Percentiles rank a stretch among this genome's conserved stretches.
These are phyloP conservation scores for Talaromyces sp. DNA, from an alignment of 2,329 filamentous ascomycete genomes.

Conservation along the genomic window DNA sequence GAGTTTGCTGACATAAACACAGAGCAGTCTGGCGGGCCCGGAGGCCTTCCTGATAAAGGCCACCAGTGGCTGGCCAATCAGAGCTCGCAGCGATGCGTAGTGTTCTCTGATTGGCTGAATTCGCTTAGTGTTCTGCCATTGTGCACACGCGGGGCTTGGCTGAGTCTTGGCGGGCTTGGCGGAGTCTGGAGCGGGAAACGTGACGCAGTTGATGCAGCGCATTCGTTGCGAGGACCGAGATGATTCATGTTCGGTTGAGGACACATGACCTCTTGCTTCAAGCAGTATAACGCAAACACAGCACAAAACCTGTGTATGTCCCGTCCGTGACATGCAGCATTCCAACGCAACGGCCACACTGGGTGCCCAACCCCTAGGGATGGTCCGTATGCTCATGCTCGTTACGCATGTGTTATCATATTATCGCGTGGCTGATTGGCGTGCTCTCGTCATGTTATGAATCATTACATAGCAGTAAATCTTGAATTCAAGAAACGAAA, in stretches of 20 bases:
- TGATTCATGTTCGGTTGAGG: no score
- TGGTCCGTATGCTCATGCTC: not conserved
- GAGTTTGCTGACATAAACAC: not conserved
- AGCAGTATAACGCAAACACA: not conserved
- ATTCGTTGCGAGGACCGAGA: not conserved
- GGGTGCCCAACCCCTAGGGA: not conserved
- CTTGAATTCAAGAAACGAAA: not conserved
- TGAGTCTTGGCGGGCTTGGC: not conserved
- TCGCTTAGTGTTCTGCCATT: not conserved
- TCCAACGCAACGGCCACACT: no score
- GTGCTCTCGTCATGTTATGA: no score
- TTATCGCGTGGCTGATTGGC: not conserved
- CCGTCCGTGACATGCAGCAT: no score
- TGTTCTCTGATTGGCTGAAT: not conserved
- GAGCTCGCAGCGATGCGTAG: no score
- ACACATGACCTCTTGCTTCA: slow-evolving; percentile 5
- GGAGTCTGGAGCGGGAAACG: not conserved
- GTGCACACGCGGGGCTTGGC: not conserved
- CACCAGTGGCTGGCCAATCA: not conserved
- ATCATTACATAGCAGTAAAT: no score
- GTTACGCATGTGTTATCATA: not conserved
- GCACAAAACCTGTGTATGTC: no score
- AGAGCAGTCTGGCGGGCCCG: not conserved
- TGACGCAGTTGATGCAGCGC: not conserved
- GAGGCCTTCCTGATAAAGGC: slow-evolving; percentile 2